Evolutionary conservation across 2,329 filamentous ascomycete species (phyloP).

Genomic region (Davidsoniella eucalypti): DNA sequence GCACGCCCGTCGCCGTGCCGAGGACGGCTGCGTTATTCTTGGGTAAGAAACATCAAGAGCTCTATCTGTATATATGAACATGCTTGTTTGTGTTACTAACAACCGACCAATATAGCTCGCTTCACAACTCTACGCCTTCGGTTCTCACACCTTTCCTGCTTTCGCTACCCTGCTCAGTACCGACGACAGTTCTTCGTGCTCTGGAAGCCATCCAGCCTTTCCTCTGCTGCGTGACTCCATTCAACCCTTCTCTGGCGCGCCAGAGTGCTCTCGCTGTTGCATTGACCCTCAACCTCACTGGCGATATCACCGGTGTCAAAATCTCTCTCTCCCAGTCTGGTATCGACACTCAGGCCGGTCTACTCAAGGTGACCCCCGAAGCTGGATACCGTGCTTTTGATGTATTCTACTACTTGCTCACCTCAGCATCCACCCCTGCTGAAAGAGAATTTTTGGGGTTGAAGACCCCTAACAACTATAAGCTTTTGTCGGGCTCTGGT

Average conservation of each 20-base stretch:
- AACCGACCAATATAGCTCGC: constrained; percentile 39
- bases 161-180: constrained; percentile 64
- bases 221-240: constrained; percentile 69
- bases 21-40: constrained; percentile 84
- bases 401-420: constrained; percentile 92
- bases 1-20: constrained; percentile 81
- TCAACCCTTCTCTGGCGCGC: constrained; percentile 69
- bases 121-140: constrained; percentile 78
- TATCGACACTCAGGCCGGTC: constrained; percentile 65
- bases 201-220: constrained; percentile 75
- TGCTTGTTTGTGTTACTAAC: too few species aligned
- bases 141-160: constrained; percentile 66
- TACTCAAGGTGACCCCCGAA: constrained; percentile 65
- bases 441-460: constrained; percentile 81
- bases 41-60: constrained; percentile 40
- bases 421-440: constrained; percentile 72
- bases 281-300: constrained; percentile 65
- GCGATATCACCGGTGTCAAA: constrained; percentile 58
- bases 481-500: constrained; percentile 62
- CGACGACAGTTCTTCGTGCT: constrained; percentile 58
- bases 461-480: constrained; percentile 59
- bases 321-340: constrained; percentile 73
- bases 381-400: constrained; percentile 84
- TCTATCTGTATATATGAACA: too few species aligned
- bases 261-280: constrained; percentile 69